Evolutionary conservation across 148 eudicot genomes (phyloP).

Genomic region (Arctostaphylos glauca): DNA sequence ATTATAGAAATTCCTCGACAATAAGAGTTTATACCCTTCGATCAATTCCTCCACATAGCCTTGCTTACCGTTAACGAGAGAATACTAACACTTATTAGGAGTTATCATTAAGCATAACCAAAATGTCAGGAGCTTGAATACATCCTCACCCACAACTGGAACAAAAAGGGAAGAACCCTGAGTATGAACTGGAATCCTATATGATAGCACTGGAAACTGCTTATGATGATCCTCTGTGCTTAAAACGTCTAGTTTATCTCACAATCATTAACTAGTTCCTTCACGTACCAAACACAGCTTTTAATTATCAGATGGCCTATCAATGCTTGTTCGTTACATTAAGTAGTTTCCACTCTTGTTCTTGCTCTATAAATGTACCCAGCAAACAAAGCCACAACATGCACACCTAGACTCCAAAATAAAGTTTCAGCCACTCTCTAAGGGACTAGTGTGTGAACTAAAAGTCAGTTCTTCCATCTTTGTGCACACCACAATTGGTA

Average conservation of each 20-base stretch:
- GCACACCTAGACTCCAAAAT: background rate
- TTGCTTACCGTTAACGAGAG: background rate
- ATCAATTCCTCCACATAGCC: background rate
- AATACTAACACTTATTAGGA: background rate
- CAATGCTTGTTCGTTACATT: background rate
- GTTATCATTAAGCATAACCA: background rate
- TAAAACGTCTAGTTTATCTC: background rate
- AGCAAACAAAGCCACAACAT: background rate
- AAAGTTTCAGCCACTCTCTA: background rate
- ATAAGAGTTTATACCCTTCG: background rate
- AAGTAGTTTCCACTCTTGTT: background rate
- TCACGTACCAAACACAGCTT: background rate
- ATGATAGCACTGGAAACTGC: background rate
- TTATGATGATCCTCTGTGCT: background rate
- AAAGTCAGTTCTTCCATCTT: background rate
- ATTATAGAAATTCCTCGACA: too few species aligned
- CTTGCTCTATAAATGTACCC: background rate
- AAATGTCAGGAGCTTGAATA: background rate
- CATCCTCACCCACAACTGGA: background rate
- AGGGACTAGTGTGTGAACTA: background rate
- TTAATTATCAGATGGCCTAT: background rate
- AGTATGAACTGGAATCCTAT: background rate
- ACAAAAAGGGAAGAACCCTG: background rate
- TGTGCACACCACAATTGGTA: background rate
- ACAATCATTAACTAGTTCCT: background rate